Evolutionary conservation across 2,329 filamentous ascomycete genomes (phyloP), one percentile per base, ranked within the genome.

Genomic region (Pseudogymnoascus sp.): DNA sequence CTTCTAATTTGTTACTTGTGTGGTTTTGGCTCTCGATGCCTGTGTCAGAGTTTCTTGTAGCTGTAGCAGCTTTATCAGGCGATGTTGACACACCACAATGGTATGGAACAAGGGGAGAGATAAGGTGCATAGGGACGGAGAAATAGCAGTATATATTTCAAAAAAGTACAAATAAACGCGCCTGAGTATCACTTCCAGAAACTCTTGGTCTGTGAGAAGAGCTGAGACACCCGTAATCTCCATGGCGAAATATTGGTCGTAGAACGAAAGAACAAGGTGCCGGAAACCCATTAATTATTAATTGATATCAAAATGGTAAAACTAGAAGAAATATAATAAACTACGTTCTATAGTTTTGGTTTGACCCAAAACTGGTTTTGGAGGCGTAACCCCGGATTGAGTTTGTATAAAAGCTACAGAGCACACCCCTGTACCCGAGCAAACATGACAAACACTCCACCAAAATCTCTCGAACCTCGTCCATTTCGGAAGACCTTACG

Each of bases 371-470:
- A 19, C 19, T 33, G 12, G 29, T 16, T n/a, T 55, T 55, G 26
- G 7, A 12, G 49, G 8, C 8, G 7, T 33, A 33, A 55, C 49
- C 49, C 10, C 49, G 5, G 29, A 33, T 33, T 19, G 49, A 10
- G 29, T 33, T 12, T 55, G n/a, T 55, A 55, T 55, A 55, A 55
- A 55, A 19, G 45, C 31, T 55, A 19, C 11, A 6, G 26, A 55
- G 26, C n/a, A 19, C 26, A 33, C 45, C 43, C 45, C 49, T 55
- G 49, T 14, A 55, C 8, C 49, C 2, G 16, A 55, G 58, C 58
- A 60, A 60, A 60, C 58, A 60, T 60, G 58, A 60, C 58, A 60
- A 60, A 60, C 58, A 60, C 58, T 14, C 58, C 58, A 31, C 58
- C 58, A 39, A 60, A 60, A 60, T 60, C 12, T 41, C 58, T 38